Evolutionary conservation across 345 rosid genomes (phyloP).

Genomic region (Populus tremula): DNA sequence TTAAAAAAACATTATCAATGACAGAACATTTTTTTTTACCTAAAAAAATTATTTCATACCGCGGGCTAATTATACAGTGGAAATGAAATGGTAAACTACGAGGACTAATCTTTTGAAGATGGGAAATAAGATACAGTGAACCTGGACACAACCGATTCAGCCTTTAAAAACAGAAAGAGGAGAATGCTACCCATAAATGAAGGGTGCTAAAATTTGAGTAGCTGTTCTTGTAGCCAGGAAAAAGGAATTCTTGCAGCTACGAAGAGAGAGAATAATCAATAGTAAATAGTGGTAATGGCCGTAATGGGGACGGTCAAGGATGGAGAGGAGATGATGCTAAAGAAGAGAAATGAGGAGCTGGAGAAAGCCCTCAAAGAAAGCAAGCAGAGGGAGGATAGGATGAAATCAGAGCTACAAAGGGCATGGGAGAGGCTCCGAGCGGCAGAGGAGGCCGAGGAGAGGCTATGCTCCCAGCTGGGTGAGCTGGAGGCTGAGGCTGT

Average conservation of each 20-base stretch:
- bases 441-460: slow-evolving; percentile 84
- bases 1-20: too few relatives aligned
- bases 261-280: background rate
- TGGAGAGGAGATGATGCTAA: slow-evolving; percentile 27
- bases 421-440: slow-evolving; percentile 52
- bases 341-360: slow-evolving; percentile 58
- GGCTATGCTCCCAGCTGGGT: slow-evolving; percentile 76
- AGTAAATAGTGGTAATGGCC: background rate
- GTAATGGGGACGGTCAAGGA: slow-evolving; percentile 6
- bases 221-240: background rate
- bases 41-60: too few relatives aligned
- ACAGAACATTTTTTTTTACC: too few relatives aligned
- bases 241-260: background rate
- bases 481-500: slow-evolving; percentile 86
- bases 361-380: slow-evolving; percentile 49
- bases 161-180: slow-evolving; percentile 12
- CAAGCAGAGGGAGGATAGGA: slow-evolving; percentile 47
- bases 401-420: slow-evolving; percentile 51
- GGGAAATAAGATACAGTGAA: slow-evolving; percentile 51
- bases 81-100: background rate
- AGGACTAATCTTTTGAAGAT: background rate
- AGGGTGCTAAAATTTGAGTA: background rate
- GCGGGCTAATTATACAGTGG: too few relatives aligned
- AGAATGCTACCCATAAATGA: background rate
- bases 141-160: slow-evolving; percentile 42